Conservation (phyloP, 176 grass and related monocot genomes). For the Bonia amplexicaulis region DNA sequence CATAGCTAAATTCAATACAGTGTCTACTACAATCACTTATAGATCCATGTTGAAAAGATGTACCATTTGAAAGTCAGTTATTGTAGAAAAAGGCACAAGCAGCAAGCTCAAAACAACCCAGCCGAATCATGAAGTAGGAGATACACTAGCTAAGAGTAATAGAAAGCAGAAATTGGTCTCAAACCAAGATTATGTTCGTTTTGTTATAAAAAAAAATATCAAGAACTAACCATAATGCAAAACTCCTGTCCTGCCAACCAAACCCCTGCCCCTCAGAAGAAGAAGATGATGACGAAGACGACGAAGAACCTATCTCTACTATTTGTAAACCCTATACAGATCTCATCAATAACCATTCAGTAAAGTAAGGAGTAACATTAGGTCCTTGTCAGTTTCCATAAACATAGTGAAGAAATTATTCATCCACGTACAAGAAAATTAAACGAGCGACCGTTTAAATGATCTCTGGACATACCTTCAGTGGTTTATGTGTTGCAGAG, state of each 20-base stretch:
- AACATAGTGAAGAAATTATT: not conserved
- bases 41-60: no score
- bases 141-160: not conserved
- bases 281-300: not conserved
- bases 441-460: not conserved
- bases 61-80: no score
- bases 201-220: not conserved
- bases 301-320: not conserved
- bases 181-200: not conserved
- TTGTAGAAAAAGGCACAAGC: no score
- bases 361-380: not conserved
- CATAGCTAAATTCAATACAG: no score
- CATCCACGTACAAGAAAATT: not conserved
- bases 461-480: conserved; percentile 11
- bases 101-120: no score
- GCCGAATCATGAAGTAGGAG: not conserved
- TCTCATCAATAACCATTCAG: not conserved
- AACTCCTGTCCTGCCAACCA: not conserved
- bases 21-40: no score
- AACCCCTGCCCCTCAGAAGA: not conserved
- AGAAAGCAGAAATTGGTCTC: not conserved
- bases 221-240: not conserved
- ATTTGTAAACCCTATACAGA: not conserved
- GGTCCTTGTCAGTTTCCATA: not conserved
- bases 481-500: conserved; percentile 8